phyloP scores from a whole-genome alignment of 441 rosid species.

The Theobroma grandiflorum region DNA sequence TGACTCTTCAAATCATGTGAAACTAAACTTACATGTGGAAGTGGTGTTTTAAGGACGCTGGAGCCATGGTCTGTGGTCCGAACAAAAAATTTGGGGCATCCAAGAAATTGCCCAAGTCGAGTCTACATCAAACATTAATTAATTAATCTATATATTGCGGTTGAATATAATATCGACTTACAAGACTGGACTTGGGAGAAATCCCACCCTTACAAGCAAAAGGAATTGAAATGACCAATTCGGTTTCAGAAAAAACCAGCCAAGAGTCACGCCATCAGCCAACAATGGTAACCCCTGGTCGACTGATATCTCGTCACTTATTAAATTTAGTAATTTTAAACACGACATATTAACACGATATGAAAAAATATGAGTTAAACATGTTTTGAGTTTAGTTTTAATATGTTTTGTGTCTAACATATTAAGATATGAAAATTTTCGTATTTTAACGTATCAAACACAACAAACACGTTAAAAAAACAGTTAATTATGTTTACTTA shows the following conservation, averaged over 20 bases:
- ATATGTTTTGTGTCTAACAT: too few species aligned
- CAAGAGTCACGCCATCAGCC: neutral
- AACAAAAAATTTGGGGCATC: neutral
- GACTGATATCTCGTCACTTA: neutral
- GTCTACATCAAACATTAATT: neutral
- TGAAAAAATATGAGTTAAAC: too few species aligned
- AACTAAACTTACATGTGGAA: too few species aligned
- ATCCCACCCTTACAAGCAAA: neutral
- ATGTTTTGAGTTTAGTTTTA: too few species aligned
- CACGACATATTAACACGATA: too few species aligned
- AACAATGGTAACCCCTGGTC: neutral
- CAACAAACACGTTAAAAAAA: too few species aligned
- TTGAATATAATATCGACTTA: neutral
- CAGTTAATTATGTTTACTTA: too few species aligned
- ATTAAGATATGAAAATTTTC: too few species aligned
- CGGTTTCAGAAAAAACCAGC: neutral
- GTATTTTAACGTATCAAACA: too few species aligned
- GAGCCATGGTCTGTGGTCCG: too few species aligned
- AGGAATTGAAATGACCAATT: neutral
- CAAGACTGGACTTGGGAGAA: neutral
- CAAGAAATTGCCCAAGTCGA: neutral
- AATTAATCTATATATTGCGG: neutral
- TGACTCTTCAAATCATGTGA: too few species aligned
- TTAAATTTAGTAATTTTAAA: too few species aligned
- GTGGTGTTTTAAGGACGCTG: neutral